These are phyloP conservation scores for Punica granatum DNA, from an alignment of 345 rosid species.

Conservation along the genomic window DNA sequence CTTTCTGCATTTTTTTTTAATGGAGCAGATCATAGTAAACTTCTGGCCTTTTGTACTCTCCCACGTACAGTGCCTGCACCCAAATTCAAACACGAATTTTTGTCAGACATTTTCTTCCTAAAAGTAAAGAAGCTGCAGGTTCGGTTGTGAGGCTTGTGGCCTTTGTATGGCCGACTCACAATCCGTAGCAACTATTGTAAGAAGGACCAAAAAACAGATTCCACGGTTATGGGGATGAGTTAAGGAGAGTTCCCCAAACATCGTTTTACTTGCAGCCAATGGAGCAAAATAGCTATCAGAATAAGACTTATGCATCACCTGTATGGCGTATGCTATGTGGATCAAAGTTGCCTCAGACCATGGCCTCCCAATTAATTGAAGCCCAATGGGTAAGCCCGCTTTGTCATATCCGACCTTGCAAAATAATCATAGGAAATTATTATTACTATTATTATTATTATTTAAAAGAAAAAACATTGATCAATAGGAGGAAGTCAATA, in stretches of 20 bases:
- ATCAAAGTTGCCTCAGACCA: conserved; percentile 67
- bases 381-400: conserved; percentile 57
- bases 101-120: too few species aligned
- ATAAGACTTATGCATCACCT: conserved; percentile 24
- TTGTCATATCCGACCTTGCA: conserved; percentile 62
- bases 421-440: not conserved
- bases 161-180: not conserved
- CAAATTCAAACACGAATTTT: too few species aligned
- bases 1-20: conserved; percentile 6
- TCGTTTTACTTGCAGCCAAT: not conserved
- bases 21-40: conserved; percentile 46
- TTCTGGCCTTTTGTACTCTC: conserved; percentile 38
- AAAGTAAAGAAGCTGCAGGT: not conserved
- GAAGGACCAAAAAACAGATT: too few species aligned
- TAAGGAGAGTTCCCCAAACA: not conserved
- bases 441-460: too few species aligned
- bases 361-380: conserved; percentile 69
- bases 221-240: too few species aligned
- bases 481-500: not conserved
- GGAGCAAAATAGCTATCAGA: too few species aligned
- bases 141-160: not conserved
- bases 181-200: not conserved
- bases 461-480: too few species aligned
- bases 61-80: conserved; percentile 32
- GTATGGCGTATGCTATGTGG: conserved; percentile 52